These are phyloP conservation scores for Aspergillus japonicus DNA, from an alignment of 2,329 filamentous ascomycete species.

Conservation along the genomic window DNA sequence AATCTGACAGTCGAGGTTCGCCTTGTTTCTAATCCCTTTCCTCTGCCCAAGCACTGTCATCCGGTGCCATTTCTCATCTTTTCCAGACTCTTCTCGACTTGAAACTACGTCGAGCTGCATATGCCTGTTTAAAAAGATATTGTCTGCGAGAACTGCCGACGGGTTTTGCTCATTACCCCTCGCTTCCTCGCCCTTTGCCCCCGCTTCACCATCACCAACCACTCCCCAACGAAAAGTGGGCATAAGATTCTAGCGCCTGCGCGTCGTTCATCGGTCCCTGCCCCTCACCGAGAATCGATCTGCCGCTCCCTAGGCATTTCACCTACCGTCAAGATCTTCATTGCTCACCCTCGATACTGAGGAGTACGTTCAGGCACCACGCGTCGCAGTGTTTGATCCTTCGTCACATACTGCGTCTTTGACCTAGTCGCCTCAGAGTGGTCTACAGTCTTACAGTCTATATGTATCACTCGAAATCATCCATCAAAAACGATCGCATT, in stretches of 20 bases:
- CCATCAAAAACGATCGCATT: slow-evolving; percentile 10
- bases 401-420: slow-evolving; percentile 5
- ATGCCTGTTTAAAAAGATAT: not conserved
- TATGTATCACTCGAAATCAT: slow-evolving; percentile 22
- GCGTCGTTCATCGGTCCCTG: slow-evolving; percentile 2
- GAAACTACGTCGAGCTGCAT: not conserved
- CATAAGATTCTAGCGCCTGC: slow-evolving; percentile 15
- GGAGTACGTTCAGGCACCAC: slow-evolving; percentile 7
- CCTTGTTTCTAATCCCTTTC: slow-evolving; percentile 9
- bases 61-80: slow-evolving; percentile 15
- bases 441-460: slow-evolving; percentile 20
- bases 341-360: not conserved
- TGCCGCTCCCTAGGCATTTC: not conserved
- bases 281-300: slow-evolving; percentile 2
- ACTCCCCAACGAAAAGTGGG: slow-evolving; percentile 22
- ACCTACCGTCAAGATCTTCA: not conserved
- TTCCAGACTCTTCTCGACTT: slow-evolving; percentile 4
- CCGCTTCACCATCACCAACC: slow-evolving; percentile 10
- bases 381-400: slow-evolving; percentile 13
- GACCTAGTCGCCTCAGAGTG: not conserved
- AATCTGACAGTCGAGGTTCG: slow-evolving; percentile 20
- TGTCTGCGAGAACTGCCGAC: slow-evolving; percentile 3
- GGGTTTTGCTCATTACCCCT: slow-evolving; percentile 15
- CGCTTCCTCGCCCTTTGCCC: slow-evolving; percentile 18
- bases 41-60: slow-evolving; percentile 14